Percentiles rank a stretch among this genome's conserved stretches.
Conservation (phyloP, 345 rosid genomes). For the Melastoma malabathricum region DNA sequence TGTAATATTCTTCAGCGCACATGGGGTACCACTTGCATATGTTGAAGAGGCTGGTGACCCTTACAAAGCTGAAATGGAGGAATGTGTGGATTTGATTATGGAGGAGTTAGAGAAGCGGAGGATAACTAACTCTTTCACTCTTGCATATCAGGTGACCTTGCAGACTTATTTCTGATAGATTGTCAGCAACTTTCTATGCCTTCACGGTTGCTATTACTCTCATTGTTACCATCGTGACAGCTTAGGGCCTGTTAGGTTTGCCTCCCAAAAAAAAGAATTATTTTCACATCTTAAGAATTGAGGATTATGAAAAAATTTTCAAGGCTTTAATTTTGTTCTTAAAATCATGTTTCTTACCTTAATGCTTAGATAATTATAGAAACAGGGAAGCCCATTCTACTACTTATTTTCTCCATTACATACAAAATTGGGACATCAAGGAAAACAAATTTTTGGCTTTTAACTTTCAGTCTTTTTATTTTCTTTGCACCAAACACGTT, state of each 20-base stretch:
- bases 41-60: conserved; percentile 99
- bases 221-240: not conserved
- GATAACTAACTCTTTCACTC: conserved; percentile 58
- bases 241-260: not conserved
- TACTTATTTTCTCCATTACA: too few relatives aligned
- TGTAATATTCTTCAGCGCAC: conserved; percentile 95
- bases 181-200: conserved; percentile 1
- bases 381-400: too few relatives aligned
- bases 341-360: not conserved
- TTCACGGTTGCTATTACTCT: not conserved
- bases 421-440: too few relatives aligned
- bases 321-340: not conserved
- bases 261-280: not conserved
- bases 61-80: conserved; percentile 99
- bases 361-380: not conserved
- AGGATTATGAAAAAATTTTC: not conserved
- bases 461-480: too few relatives aligned
- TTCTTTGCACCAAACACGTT: too few relatives aligned
- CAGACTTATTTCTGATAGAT: not conserved
- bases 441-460: too few relatives aligned
- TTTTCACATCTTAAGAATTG: not conserved
- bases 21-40: conserved; percentile 98
- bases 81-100: conserved; percentile 89
- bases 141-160: conserved; percentile 79
- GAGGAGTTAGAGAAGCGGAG: conserved; percentile 88